A percentile compares a stretch with the other conserved stretches of the same genome.
phyloP scores from a whole-genome alignment of 805 yeast species.

The Candida nitratophila region DNA sequence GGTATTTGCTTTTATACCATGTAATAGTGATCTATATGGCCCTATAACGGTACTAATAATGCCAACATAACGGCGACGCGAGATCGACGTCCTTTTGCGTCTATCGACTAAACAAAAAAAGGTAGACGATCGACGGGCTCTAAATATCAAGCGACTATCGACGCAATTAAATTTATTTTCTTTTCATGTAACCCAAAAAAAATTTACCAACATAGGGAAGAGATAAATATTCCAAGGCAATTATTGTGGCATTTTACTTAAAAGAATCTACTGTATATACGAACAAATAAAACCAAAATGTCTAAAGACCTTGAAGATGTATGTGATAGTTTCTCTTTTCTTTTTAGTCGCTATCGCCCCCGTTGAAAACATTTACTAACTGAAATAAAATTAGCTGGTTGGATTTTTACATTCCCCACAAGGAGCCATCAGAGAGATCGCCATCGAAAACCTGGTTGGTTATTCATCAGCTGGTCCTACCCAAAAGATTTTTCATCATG shows the following conservation, averaged over 20 bases:
- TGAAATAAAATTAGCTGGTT: constrained; percentile 40
- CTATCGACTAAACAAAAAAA: background rate
- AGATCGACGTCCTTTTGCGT: background rate
- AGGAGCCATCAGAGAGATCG: constrained; percentile 73
- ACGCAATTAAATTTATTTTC: background rate
- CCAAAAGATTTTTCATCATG: constrained; percentile 57
- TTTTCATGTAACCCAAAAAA: background rate
- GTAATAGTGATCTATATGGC: no score
- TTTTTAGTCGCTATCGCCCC: background rate
- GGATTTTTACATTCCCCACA: constrained; percentile 77
- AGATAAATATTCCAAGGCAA: no score
- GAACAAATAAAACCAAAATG: constrained; percentile 24
- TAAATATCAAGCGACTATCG: no score
- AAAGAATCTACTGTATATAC: no score
- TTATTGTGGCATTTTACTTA: no score
- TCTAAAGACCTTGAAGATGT: constrained; percentile 47
- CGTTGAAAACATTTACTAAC: constrained; percentile 1
- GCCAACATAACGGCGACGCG: no score
- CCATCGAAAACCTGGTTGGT: constrained; percentile 77
- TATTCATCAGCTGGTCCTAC: constrained; percentile 68
- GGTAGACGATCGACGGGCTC: no score
- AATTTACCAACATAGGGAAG: background rate
- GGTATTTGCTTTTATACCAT: no score
- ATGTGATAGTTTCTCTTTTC: constrained; percentile 7
- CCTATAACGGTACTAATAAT: no score